Base-by-base conservation (phyloP, 2,329 filamentous ascomycete species). In the Trichoderma sp. region DNA sequence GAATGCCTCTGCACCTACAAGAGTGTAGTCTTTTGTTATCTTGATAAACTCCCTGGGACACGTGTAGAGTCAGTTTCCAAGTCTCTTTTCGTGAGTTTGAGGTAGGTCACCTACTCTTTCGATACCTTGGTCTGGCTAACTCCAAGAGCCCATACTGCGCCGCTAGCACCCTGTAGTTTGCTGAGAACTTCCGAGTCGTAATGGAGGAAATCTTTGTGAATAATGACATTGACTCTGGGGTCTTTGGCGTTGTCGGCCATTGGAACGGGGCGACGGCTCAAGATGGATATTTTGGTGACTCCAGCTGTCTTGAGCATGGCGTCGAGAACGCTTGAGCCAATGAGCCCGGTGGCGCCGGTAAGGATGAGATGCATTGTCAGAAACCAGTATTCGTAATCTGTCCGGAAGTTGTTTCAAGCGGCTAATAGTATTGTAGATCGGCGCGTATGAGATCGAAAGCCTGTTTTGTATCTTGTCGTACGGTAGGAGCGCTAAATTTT, bases 311-410 rank as follows among this genome's bases (percentile, higher is more conserved):
- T 55, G 4, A 71, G 61, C 68, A 71, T 63, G 16, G 61, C 59
- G 21, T 71, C 69, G 7, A 71, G 59, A 5, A 68, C 67, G 14
- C 60, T 65, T 7, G 56, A 59, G 43, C 69, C 69, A 10, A 71
- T 65, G 28, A 71, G 63, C 2, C 69, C 68, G 2, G 69, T 71
- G n/a, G 66, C 66, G 1, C 68, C 69, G 3, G 63, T 69, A 24
- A 71, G 69, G 10, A 71, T 69, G 0, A 71, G 60, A 14, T 71
- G 69, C 69, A 71, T 71, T 4, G 14, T 30, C n/a, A n/a, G n/a
- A n/a, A n/a, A n/a, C n/a, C n/a, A n/a, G n/a, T n/a, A n/a, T n/a
- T n/a, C n/a, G n/a, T n/a, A n/a, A n/a, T n/a, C n/a, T n/a, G n/a
- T n/a, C n/a, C n/a, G n/a, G n/a, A n/a, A n/a, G n/a, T n/a, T n/a